Percentiles rank a stretch among this genome's conserved stretches.
phyloP scores from a whole-genome alignment of 108 stramenopile species.

The Aurantiochytrium sp. region DNA sequence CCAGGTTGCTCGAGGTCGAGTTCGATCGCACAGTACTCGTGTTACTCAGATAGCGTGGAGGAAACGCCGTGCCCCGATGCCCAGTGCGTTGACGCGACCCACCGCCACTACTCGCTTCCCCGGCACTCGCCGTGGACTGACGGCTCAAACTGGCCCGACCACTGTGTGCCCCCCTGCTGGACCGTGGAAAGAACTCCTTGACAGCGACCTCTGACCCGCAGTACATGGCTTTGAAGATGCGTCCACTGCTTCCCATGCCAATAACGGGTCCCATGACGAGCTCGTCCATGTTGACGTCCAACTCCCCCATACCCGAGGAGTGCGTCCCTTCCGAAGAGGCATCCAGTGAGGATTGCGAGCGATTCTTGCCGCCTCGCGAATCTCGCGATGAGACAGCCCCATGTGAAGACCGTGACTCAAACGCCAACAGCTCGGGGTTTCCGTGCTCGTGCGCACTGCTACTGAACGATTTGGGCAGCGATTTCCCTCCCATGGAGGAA shows the following conservation, averaged over 20 bases:
- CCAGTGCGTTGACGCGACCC: background rate
- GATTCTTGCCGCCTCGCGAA: background rate
- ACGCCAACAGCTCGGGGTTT: too few relatives aligned
- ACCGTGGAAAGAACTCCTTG: background rate
- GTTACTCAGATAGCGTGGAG: background rate
- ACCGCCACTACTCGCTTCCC: background rate
- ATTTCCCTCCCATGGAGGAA: background rate
- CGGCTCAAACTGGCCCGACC: background rate
- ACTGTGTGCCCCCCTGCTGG: background rate
- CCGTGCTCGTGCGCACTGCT: background rate
- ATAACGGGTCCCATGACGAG: background rate
- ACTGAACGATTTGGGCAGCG: background rate
- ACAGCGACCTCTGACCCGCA: background rate
- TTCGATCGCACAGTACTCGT: background rate
- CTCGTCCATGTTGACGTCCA: background rate
- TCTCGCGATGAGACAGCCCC: background rate
- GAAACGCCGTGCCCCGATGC: background rate
- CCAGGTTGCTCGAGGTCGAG: background rate
- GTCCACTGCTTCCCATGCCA: background rate
- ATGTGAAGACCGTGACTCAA: background rate
- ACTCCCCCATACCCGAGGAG: background rate
- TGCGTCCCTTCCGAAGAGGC: background rate
- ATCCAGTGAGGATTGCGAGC: background rate
- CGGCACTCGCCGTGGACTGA: background rate
- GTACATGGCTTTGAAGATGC: background rate